Evolutionary conservation across 169 alveolate genomes (phyloP), one percentile per base, ranked within the genome.

Genomic region (Babesia microti): DNA sequence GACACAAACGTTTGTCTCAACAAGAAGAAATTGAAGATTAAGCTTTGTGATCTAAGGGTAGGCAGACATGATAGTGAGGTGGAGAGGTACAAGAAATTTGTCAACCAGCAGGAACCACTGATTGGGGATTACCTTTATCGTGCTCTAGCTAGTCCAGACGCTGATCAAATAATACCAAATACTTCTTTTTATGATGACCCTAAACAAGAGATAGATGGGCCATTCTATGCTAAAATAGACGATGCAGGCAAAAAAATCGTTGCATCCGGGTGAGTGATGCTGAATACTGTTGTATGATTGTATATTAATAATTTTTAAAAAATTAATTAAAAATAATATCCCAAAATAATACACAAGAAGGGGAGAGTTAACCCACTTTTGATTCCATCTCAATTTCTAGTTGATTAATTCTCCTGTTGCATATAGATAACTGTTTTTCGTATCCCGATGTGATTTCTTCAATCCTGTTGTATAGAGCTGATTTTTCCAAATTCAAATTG

Each of bases 61-160:
- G 76, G 28, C 33, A 39, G 43, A 24, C 76, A 55, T 29, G 48
- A 23, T 12, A 41, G 36, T 2, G 69, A 45, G 29, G 57, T 55
- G 0, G 9, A 19, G 23, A 53, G 56, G 48, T 65, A 55, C 37
- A 52, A 54, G 39, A 53, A 32, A 43, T 41, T 14, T 23, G 36
- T 65, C 18, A 54, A 60, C 1, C 76, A 68, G 30, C 76, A 65
- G 52, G 36, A 54, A 1, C 76, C 76, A 19, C 76, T 65, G 15
- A 48, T 65, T 0, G 76, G 76, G 12, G 76, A 65, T 41, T 65
- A 65, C 49, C 56, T 65, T 14, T 65, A 30, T 50, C 29, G 76
- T 6, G 53, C 76, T 21, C 56, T 65, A 7, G 27, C 76, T 21
- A 43, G 0, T 51, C 61, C 6, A 59, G 66, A 4, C 41, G 41